Conservation (phyloP, 1,284 basidiomycete genomes). For the Trametes polyzona region DNA sequence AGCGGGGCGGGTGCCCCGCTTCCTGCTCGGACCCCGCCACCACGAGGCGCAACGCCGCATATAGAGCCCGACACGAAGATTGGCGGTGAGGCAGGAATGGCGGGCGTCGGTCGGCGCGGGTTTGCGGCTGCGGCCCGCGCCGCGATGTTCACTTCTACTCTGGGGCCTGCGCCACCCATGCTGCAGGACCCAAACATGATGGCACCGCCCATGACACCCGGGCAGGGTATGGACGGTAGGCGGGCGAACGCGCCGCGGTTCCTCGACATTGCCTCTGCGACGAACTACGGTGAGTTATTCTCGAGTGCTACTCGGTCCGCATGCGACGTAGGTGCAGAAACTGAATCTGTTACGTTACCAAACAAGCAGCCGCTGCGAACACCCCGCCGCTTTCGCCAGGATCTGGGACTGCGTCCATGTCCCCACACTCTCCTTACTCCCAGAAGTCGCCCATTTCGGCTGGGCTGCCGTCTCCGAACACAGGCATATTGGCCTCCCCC, state of each 20-base stretch:
- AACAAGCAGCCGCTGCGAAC: slow-evolving; percentile 27
- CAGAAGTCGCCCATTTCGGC: slow-evolving; percentile 30
- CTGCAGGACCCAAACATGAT: slow-evolving; percentile 5
- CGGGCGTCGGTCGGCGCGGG: slow-evolving; percentile 83
- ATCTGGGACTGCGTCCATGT: slow-evolving; percentile 38
- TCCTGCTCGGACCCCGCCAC: slow-evolving; percentile 9
- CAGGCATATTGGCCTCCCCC: slow-evolving; percentile 20
- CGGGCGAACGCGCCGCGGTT: slow-evolving; percentile 51
- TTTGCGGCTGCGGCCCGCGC: slow-evolving; percentile 81
- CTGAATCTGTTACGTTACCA: not conserved
- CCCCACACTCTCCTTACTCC: slow-evolving; percentile 41
- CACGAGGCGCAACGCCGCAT: slow-evolving; percentile 18
- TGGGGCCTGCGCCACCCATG: slow-evolving; percentile 11
- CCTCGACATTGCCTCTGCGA: slow-evolving; percentile 51
- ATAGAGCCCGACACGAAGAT: slow-evolving; percentile 64
- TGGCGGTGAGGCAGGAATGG: slow-evolving; percentile 87
- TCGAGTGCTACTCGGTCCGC: not conserved
- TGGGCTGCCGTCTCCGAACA: slow-evolving; percentile 20
- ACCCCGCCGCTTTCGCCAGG: slow-evolving; percentile 42
- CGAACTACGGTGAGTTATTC: slow-evolving; percentile 29
- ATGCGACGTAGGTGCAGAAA: not conserved
- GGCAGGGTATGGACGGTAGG: slow-evolving; percentile 39
- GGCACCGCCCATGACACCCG: slow-evolving; percentile 22
- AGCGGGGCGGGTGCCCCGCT: slow-evolving; percentile 5
- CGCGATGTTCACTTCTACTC: slow-evolving; percentile 55